These are phyloP conservation scores for Macrolepiota dolichaula DNA, from an alignment of 768 basidiomycete genomes.

Conservation along the genomic window DNA sequence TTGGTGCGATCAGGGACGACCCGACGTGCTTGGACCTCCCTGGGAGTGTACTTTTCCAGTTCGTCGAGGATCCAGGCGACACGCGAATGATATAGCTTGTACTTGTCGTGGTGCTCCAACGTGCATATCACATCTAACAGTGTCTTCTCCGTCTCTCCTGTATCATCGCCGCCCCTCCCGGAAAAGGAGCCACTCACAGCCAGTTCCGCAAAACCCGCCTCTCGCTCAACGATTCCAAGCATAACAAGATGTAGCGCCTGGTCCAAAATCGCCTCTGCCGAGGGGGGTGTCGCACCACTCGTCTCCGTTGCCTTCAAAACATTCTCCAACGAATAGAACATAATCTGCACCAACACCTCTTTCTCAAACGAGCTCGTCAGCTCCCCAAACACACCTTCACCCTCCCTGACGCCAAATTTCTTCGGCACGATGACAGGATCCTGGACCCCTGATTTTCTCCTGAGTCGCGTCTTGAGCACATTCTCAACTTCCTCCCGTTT, in stretches of 20 bases:
- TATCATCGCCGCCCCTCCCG: slow-evolving; percentile 28
- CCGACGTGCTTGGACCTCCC: slow-evolving; percentile 52
- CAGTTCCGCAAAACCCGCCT: slow-evolving; percentile 56
- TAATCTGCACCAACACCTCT: slow-evolving; percentile 70
- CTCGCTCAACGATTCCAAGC: slow-evolving; percentile 76
- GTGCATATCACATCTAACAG: slow-evolving; percentile 71
- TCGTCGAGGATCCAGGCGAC: slow-evolving; percentile 71
- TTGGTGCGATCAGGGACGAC: slow-evolving; percentile 33
- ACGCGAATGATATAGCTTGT: slow-evolving; percentile 67
- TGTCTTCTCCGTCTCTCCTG: slow-evolving; percentile 46
- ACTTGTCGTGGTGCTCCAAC: slow-evolving; percentile 76
- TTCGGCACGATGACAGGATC: slow-evolving; percentile 77
- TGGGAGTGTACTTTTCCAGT: slow-evolving; percentile 53
- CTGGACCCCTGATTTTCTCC: slow-evolving; percentile 55
- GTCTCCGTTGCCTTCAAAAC: slow-evolving; percentile 63
- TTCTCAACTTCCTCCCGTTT: slow-evolving; percentile 88
- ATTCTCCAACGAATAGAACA: slow-evolving; percentile 81
- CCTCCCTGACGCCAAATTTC: slow-evolving; percentile 56
- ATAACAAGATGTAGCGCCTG: slow-evolving; percentile 84
- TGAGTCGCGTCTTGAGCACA: slow-evolving; percentile 61
- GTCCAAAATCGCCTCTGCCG: slow-evolving; percentile 88
- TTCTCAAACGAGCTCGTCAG: slow-evolving; percentile 66
- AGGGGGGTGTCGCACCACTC: slow-evolving; percentile 54
- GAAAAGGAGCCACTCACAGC: slow-evolving; percentile 49
- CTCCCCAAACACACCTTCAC: slow-evolving; percentile 55